phyloP scores from a whole-genome alignment of 345 rosid genomes.

The Pseudoturritis turrita region DNA sequence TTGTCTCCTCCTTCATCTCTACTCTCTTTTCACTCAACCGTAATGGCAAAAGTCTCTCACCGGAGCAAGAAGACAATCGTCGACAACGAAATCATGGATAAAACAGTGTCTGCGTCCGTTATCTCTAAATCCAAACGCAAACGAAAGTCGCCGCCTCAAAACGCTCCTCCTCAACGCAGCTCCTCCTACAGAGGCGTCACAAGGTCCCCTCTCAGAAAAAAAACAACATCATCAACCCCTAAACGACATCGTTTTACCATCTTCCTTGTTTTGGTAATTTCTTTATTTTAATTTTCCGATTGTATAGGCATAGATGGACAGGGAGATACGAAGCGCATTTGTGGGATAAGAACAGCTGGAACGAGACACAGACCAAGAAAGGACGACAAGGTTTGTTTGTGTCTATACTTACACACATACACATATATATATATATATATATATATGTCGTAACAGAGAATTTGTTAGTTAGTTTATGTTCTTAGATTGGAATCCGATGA shows the following conservation, averaged over 20 bases:
- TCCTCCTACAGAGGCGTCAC: conserved; percentile 89
- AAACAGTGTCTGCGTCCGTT: conserved; percentile 19
- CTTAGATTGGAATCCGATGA: conserved; percentile 6
- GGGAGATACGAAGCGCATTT: conserved; percentile 84
- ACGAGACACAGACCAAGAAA: conserved; percentile 76
- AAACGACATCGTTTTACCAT: neutral
- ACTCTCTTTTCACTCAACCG: neutral
- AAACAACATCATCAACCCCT: neutral
- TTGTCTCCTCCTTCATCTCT: neutral
- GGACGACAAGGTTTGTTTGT: conserved; percentile 63
- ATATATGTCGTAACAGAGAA: neutral
- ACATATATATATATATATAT: neutral
- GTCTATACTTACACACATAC: neutral
- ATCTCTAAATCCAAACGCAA: conserved; percentile 60
- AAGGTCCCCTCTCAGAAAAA: conserved; percentile 33
- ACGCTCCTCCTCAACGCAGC: conserved; percentile 84
- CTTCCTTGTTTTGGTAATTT: neutral
- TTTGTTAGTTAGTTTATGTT: neutral
- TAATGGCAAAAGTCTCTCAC: conserved; percentile 29
- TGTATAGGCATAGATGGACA: conserved; percentile 75
- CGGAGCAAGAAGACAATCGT: conserved; percentile 15
- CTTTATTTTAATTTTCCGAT: neutral
- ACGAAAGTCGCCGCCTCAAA: conserved; percentile 64
- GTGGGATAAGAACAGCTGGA: conserved; percentile 89
- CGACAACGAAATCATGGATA: neutral